Percentiles rank a stretch among this genome's conserved stretches.
These are phyloP conservation scores for Andrographis paniculata DNA, from an alignment of 305 asterid species.

Conservation along the genomic window DNA sequence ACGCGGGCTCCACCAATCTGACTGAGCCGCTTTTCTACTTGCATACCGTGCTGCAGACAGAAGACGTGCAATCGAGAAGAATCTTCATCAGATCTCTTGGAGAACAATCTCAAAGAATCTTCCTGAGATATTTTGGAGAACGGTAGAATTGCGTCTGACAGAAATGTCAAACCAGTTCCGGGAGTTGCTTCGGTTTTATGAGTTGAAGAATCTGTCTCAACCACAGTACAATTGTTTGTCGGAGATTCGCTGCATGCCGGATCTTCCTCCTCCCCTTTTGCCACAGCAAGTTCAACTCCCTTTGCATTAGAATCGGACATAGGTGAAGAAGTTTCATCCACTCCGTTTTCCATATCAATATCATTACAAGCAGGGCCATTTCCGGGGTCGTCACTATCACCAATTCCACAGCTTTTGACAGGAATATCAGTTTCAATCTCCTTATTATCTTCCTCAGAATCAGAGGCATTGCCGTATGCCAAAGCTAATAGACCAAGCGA, in stretches of 20 bases:
- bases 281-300: conserved; percentile 20
- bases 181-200: conserved; percentile 28
- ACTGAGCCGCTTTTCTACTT: conserved; percentile 69
- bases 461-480: conserved; percentile 75
- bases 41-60: conserved; percentile 92
- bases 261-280: conserved; percentile 21
- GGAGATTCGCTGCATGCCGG: conserved; percentile 28
- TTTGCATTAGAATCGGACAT: conserved; percentile 23
- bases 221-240: conserved; percentile 22
- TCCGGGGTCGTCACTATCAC: conserved; percentile 21
- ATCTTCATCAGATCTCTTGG: conserved; percentile 64
- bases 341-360: conserved; percentile 17
- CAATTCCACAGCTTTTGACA: conserved; percentile 24
- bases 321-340: conserved; percentile 23
- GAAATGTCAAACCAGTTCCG: conserved; percentile 22
- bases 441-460: conserved; percentile 60
- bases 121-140: conserved; percentile 52
- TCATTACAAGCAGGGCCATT: conserved; percentile 22
- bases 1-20: conserved; percentile 72
- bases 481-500: conserved; percentile 88
- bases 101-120: conserved; percentile 73
- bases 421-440: conserved; percentile 38
- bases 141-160: conserved; percentile 23
- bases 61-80: conserved; percentile 90
- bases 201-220: conserved; percentile 32